Conservation (phyloP, 768 basidiomycete species). For the Kwoniella mangroviensis region DNA sequence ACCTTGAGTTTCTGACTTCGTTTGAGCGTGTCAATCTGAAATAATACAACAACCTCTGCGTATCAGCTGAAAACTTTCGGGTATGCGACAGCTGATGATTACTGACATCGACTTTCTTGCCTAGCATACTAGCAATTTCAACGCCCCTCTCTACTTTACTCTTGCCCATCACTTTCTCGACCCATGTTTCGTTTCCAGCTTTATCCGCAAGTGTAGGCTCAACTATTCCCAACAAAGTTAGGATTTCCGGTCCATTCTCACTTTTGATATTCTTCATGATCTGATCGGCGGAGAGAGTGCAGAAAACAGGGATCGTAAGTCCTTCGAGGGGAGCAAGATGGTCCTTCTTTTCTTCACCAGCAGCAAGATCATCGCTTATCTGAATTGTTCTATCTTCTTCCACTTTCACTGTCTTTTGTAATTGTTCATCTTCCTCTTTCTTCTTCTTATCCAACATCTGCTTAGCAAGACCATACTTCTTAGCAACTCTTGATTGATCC, state of each 20-base stretch:
- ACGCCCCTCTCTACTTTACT: slow-evolving; percentile 23
- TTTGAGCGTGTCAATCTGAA: slow-evolving; percentile 19
- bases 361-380: not conserved
- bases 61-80: not conserved
- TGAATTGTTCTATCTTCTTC: not conserved
- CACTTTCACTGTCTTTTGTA: not conserved
- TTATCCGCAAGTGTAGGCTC: slow-evolving; percentile 22
- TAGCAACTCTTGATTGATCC: slow-evolving; percentile 15
- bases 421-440: not conserved
- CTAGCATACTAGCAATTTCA: slow-evolving; percentile 29
- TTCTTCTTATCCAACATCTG: slow-evolving; percentile 2
- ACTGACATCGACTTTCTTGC: slow-evolving; percentile 38
- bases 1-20: slow-evolving; percentile 38
- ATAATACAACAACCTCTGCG: too few relatives aligned
- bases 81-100: not conserved
- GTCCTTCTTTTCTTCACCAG: not conserved
- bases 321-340: slow-evolving; percentile 6
- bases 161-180: slow-evolving; percentile 26
- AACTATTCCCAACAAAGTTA: slow-evolving; percentile 20
- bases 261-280: slow-evolving; percentile 30
- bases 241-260: slow-evolving; percentile 9
- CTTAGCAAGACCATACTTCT: slow-evolving; percentile 30
- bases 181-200: slow-evolving; percentile 24
- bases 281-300: slow-evolving; percentile 12
- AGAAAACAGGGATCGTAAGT: slow-evolving; percentile 16